Evolutionary conservation across 176 grass and related monocot genomes (phyloP).

Genomic region (Pontederia crassipes): DNA sequence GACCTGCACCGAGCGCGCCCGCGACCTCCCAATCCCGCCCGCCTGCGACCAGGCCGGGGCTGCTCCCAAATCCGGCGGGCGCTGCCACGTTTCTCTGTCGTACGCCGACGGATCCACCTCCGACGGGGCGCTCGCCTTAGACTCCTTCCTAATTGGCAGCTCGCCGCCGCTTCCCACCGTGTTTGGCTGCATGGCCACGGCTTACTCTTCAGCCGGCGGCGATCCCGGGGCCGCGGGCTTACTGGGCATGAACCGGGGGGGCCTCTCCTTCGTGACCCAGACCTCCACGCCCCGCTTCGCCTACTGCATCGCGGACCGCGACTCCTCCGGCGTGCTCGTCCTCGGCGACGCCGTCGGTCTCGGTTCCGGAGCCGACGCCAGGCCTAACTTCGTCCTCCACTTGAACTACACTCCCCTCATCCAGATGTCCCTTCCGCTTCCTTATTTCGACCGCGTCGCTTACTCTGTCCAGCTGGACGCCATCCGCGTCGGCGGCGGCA

Average conservation of each 20-base stretch:
- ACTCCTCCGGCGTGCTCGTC: conserved; percentile 48
- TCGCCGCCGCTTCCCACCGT: conserved; percentile 15
- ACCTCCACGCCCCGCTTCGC: conserved; percentile 45
- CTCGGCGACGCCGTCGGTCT: conserved; percentile 29
- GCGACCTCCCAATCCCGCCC: conserved; percentile 52
- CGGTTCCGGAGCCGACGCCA: no score
- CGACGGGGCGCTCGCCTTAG: conserved; percentile 43
- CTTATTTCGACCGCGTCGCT: conserved; percentile 69
- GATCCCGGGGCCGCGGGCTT: conserved; percentile 25
- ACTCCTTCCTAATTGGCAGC: conserved; percentile 40
- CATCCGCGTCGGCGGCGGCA: conserved; percentile 43
- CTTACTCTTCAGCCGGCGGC: conserved; percentile 33
- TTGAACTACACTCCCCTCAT: conserved; percentile 74
- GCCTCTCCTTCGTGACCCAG: conserved; percentile 72
- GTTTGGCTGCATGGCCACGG: conserved; percentile 57
- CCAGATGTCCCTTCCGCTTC: conserved; percentile 51
- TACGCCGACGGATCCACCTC: conserved; percentile 63
- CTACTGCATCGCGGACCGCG: conserved; percentile 52
- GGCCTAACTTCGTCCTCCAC: not conserved
- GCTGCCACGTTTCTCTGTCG: conserved; percentile 65
- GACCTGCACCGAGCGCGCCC: conserved; percentile 33
- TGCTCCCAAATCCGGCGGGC: not conserved
- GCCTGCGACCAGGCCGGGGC: conserved; percentile 29
- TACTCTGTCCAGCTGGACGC: conserved; percentile 71
- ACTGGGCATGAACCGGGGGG: conserved; percentile 72